Conservation (phyloP, 352 stramenopile species). For the Pythium guiyangense region DNA sequence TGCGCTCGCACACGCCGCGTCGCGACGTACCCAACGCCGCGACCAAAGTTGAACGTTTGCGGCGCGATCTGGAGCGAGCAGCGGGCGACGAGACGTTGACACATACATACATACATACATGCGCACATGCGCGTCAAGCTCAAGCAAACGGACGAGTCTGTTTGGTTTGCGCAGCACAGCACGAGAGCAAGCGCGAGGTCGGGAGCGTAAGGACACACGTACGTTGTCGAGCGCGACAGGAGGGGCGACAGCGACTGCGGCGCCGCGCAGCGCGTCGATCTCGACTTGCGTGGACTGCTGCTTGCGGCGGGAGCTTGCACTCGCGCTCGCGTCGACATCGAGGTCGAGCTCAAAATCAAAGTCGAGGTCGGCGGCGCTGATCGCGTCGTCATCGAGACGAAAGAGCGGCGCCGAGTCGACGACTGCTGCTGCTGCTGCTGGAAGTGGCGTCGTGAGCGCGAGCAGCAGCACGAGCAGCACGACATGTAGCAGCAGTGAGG, state of each 20-base stretch:
- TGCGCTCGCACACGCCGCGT: constrained; percentile 3
- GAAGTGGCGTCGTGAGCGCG: background rate
- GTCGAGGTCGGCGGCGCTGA: constrained; percentile 9
- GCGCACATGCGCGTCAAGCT: no score
- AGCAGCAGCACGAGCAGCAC: no score
- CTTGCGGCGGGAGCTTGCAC: no score
- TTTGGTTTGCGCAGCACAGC: background rate
- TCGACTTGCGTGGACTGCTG: constrained; percentile 1
- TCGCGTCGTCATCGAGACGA: constrained; percentile 3
- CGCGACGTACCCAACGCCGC: constrained; percentile 26
- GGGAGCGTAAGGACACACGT: background rate
- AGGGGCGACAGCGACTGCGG: background rate
- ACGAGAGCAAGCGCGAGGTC: background rate
- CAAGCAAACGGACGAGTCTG: background rate
- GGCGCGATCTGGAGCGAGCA: constrained; percentile 14
- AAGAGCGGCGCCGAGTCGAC: no score
- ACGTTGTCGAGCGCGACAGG: constrained; percentile 1
- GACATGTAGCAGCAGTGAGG: no score
- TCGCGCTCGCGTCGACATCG: background rate
- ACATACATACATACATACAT: background rate
- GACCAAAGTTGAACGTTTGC: constrained; percentile 39
- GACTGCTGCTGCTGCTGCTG: background rate
- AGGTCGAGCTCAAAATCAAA: constrained; percentile 14
- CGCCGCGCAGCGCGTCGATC: background rate
- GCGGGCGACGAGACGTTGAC: no score